These are phyloP conservation scores for Tylopilus intermedius DNA, from an alignment of 768 basidiomycete genomes.

Conservation along the genomic window DNA sequence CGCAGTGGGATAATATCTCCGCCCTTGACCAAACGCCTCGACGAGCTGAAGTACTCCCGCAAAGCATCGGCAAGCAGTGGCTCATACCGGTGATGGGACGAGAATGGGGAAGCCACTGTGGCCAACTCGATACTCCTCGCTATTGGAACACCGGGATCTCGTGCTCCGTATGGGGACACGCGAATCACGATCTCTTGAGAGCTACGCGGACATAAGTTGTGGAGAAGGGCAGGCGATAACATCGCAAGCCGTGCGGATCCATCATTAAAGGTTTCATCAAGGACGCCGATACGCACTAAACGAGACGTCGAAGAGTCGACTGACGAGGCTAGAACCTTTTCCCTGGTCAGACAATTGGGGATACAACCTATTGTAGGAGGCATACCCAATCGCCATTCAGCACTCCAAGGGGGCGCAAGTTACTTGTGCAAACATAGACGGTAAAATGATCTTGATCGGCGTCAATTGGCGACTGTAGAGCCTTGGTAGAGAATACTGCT, in stretches of 20 bases:
- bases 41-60: slow-evolving; percentile 54
- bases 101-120: slow-evolving; percentile 71
- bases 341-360: neutral
- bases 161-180: slow-evolving; percentile 57
- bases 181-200: slow-evolving; percentile 35
- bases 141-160: slow-evolving; percentile 56
- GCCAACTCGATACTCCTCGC: slow-evolving; percentile 71
- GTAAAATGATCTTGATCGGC: slow-evolving; percentile 45
- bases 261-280: slow-evolving; percentile 39
- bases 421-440: slow-evolving; percentile 57
- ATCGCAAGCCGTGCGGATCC: slow-evolving; percentile 34
- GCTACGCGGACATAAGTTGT: slow-evolving; percentile 42
- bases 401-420: slow-evolving; percentile 60
- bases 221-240: slow-evolving; percentile 46
- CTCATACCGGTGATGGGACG: slow-evolving; percentile 63
- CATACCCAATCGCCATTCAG: slow-evolving; percentile 77
- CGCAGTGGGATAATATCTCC: slow-evolving; percentile 69
- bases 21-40: slow-evolving; percentile 56
- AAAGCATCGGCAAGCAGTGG: slow-evolving; percentile 55
- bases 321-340: slow-evolving; percentile 45
- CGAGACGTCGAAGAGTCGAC: slow-evolving; percentile 36
- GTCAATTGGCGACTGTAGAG: slow-evolving; percentile 34
- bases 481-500: slow-evolving; percentile 24
- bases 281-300: slow-evolving; percentile 53
- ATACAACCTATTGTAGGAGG: neutral